phyloP scores from a whole-genome alignment of 768 basidiomycete species.

The Pleurotus citrinopileatus region DNA sequence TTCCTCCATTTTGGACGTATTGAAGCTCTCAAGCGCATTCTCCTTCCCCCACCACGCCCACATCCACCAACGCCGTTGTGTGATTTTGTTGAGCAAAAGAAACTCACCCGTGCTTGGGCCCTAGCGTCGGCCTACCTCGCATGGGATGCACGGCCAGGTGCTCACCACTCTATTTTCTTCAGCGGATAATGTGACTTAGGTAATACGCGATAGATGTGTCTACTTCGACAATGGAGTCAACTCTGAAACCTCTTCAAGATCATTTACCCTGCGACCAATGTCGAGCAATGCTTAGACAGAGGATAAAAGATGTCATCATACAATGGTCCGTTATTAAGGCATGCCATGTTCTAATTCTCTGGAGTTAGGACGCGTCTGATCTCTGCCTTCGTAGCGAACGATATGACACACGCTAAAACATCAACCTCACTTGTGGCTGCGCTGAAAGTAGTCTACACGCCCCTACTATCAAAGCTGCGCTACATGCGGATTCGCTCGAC shows the following conservation, averaged over 20 bases:
- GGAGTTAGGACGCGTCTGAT: too few relatives aligned
- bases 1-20: constrained; percentile 81
- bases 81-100: constrained; percentile 77
- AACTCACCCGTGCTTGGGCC: constrained; percentile 77
- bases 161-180: constrained; percentile 1
- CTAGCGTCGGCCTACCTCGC: constrained; percentile 79
- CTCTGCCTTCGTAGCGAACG: too few relatives aligned
- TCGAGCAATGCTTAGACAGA: constrained; percentile 55
- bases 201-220: constrained; percentile 57
- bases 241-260: constrained; percentile 65
- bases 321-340: constrained; percentile 85
- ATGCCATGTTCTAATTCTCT: too few relatives aligned
- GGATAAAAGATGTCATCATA: constrained; percentile 63
- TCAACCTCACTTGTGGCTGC: too few relatives aligned
- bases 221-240: constrained; percentile 66
- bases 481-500: too few relatives aligned
- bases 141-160: constrained; percentile 77
- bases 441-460: too few relatives aligned
- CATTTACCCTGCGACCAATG: constrained; percentile 73
- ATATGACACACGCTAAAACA: too few relatives aligned
- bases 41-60: constrained; percentile 71
- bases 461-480: too few relatives aligned
- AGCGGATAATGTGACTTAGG: not conserved
- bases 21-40: constrained; percentile 77
- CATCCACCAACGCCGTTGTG: constrained; percentile 70